Base-by-base conservation (phyloP, 306 rosid species). In the Delonix regia region DNA sequence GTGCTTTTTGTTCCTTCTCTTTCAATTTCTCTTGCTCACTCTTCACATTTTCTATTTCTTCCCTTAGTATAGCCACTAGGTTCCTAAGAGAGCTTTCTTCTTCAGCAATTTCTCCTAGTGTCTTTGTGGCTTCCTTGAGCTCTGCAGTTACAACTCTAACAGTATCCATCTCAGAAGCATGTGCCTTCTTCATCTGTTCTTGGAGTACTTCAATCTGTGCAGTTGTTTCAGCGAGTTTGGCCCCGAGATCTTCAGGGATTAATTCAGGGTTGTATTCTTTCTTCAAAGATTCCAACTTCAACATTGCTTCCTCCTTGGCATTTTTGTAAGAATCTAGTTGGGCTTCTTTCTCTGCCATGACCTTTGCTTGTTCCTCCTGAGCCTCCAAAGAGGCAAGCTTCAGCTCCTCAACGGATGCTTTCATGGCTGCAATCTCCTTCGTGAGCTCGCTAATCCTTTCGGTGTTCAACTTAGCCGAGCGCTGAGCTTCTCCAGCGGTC, bases 401-500 rank as follows among this genome's bases (percentile, higher is more conserved):
- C 48, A 92, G 57, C 19, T 90, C 84, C 45, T 87, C 91, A 39
- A 80, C 81, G 0, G 95, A 88, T 18, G 56, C 84, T 39, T 82
- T 87, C 94, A 89, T 91, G 45, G 79, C 78, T n/a, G 88, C 82
- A 53, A 93, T 84, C 83, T 95, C 86, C 76, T 84, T 87, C 0
- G 92, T 76, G 33, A 95, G 83, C 83, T 93, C 93, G 5, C 55
- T 62, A 66, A 74, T 57, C 81, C 85, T 90, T 51, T 95, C 97
- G 0, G 84, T 27, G 83, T 88, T 87, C 14, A 86, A 19, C 6
- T 91, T 89, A 0, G 96, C 96, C 0, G 93, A 88, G 33, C 96
- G 90, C 55, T 90, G 96, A 1, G 97, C 98, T 81, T 95, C 99
- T 18, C 90, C 98, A 11, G 94, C 99, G n/a, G 83, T 83, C 61